Evolutionary conservation across 2,329 filamentous ascomycete genomes (phyloP).

Genomic region (Aureobasidium sp.): DNA sequence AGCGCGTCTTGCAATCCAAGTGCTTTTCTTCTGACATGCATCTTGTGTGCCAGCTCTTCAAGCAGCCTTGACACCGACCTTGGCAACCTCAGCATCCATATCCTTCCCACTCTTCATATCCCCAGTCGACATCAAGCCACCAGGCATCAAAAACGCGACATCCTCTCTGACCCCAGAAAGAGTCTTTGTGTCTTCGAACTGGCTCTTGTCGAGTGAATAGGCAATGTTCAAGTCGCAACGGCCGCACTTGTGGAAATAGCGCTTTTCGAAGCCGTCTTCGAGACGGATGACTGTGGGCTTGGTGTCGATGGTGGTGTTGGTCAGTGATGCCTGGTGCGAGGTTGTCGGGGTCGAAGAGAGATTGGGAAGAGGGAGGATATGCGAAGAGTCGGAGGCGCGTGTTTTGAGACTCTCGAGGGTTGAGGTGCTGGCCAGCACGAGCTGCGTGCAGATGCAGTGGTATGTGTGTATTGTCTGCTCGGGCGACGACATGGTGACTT

Average conservation of each 20-base stretch:
- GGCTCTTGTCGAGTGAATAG: conserved; percentile 53
- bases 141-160: conserved; percentile 56
- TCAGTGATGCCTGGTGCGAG: conserved; percentile 46
- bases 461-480: conserved; percentile 43
- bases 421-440: conserved; percentile 55
- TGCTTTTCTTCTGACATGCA: not conserved
- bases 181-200: conserved; percentile 34
- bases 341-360: not conserved
- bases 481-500: not conserved
- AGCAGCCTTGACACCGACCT: conserved; percentile 10
- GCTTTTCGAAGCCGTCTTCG: conserved; percentile 60
- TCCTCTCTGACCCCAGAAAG: conserved; percentile 33
- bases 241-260: conserved; percentile 52
- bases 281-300: conserved; percentile 32
- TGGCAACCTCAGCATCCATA: conserved; percentile 19
- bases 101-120: conserved; percentile 44
- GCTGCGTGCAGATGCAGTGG: conserved; percentile 60
- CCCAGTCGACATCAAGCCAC: conserved; percentile 51
- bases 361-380: conserved; percentile 5
- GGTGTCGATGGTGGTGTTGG: conserved; percentile 42
- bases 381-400: not conserved
- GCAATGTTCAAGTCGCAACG: conserved; percentile 56
- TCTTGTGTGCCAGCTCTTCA: not conserved
- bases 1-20: not conserved
- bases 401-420: conserved; percentile 34